These are phyloP conservation scores for Ceriops zippeliana DNA, from an alignment of 345 rosid species.

Conservation along the genomic window DNA sequence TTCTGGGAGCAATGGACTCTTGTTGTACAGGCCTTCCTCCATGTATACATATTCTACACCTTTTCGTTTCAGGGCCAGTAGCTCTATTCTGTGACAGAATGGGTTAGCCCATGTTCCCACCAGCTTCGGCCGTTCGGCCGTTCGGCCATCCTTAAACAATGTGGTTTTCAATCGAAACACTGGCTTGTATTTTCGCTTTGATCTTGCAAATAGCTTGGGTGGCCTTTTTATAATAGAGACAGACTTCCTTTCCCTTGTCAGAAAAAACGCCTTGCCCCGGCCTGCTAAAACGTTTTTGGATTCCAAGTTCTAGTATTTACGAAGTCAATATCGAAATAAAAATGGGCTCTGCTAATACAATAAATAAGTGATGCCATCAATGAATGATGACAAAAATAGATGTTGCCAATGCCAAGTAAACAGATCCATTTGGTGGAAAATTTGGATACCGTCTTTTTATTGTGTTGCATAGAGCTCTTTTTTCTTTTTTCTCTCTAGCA, in stretches of 20 bases:
- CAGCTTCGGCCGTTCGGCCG: constrained; percentile 13
- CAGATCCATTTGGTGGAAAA: no score
- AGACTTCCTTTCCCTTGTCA: background rate
- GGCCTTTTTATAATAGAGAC: no score
- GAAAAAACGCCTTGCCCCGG: background rate
- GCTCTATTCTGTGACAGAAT: background rate
- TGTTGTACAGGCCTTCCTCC: constrained; percentile 14
- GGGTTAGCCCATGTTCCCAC: constrained; percentile 9
- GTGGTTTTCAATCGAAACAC: constrained; percentile 69
- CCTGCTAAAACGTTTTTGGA: background rate
- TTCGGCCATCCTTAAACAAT: background rate
- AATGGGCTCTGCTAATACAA: constrained; percentile 26
- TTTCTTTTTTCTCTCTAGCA: no score
- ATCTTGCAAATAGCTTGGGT: constrained; percentile 42
- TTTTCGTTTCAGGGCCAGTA: constrained; percentile 12
- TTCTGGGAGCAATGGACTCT: constrained; percentile 12
- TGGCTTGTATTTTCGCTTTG: constrained; percentile 78
- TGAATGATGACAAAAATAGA: no score
- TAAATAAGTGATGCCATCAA: no score
- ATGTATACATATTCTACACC: constrained; percentile 4
- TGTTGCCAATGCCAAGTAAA: no score
- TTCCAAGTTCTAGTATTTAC: background rate
- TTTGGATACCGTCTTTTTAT: no score
- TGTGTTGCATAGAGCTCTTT: no score
- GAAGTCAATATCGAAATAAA: background rate